Conservation (phyloP, 1,284 basidiomycete species). For the Psilocybe mexicana region DNA sequence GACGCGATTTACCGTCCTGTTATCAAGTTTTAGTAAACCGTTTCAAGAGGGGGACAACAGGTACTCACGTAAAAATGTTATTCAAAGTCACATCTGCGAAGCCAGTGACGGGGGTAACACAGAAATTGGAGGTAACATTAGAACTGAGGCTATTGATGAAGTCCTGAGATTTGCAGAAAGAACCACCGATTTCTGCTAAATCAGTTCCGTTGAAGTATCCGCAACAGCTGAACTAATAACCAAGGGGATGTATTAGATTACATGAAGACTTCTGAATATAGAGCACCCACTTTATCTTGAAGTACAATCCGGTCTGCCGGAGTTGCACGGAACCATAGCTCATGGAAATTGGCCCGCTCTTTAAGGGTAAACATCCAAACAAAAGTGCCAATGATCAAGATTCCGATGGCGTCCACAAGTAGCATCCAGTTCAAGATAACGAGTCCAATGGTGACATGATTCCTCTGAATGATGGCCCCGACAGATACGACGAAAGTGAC, state of each 20-base stretch:
- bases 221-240: constrained; percentile 69
- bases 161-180: constrained; percentile 60
- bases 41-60: background rate
- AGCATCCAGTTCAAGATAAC: constrained; percentile 75
- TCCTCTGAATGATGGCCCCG: constrained; percentile 67
- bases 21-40: constrained; percentile 1
- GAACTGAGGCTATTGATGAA: constrained; percentile 46
- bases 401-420: constrained; percentile 56
- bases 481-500: constrained; percentile 70
- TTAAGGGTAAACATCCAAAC: constrained; percentile 80
- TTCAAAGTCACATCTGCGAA: constrained; percentile 75
- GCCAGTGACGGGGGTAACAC: constrained; percentile 63
- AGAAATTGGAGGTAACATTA: constrained; percentile 53
- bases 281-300: constrained; percentile 66
- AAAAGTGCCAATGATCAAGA: constrained; percentile 64
- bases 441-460: constrained; percentile 66
- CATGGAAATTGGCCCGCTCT: constrained; percentile 66
- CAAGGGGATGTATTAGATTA: background rate
- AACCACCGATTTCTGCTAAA: constrained; percentile 52
- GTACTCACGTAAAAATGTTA: constrained; percentile 76
- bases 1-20: constrained; percentile 37
- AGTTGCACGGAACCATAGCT: constrained; percentile 51
- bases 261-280: background rate
- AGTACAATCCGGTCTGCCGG: constrained; percentile 53
- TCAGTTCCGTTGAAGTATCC: constrained; percentile 78